Conservation (phyloP, 1,139 yeast genomes). For the Lodderomyces jiufengensis region DNA sequence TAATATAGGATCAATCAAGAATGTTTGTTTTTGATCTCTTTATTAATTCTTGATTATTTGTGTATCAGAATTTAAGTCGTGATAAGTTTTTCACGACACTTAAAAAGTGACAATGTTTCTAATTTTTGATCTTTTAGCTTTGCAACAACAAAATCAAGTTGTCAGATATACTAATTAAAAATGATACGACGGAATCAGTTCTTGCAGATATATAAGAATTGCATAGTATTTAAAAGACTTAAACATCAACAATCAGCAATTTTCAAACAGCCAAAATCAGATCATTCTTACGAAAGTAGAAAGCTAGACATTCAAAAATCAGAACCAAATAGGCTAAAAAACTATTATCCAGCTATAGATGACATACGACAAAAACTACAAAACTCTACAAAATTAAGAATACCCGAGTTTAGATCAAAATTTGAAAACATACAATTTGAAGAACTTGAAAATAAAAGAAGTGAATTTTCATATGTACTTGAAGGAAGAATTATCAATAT, state of each 20-base stretch:
- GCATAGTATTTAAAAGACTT: too few relatives aligned
- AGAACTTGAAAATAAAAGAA: conserved; percentile 15
- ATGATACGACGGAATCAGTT: too few relatives aligned
- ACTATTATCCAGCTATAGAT: conserved; percentile 20
- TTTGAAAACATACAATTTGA: conserved; percentile 20
- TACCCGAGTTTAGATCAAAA: conserved; percentile 15
- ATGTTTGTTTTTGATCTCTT: too few relatives aligned
- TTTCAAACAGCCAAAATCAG: background rate
- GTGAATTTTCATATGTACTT: conserved; percentile 16
- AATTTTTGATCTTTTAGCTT: too few relatives aligned
- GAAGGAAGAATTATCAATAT: conserved; percentile 61
- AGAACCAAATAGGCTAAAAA: too few relatives aligned
- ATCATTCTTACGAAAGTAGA: conserved; percentile 5
- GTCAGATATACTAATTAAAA: background rate
- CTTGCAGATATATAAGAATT: too few relatives aligned
- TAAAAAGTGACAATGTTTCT: too few relatives aligned
- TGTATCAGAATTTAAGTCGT: too few relatives aligned
- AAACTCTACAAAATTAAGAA: conserved; percentile 16
- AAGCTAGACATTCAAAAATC: conserved; percentile 7
- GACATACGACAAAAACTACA: conserved; percentile 10
- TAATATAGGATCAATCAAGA: too few relatives aligned
- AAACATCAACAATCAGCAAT: background rate
- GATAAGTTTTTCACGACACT: too few relatives aligned
- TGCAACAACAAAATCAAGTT: background rate
- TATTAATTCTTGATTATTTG: too few relatives aligned